Base-by-base conservation (phyloP, 177 flowering plant genomes). In the Vitis hybrid region DNA sequence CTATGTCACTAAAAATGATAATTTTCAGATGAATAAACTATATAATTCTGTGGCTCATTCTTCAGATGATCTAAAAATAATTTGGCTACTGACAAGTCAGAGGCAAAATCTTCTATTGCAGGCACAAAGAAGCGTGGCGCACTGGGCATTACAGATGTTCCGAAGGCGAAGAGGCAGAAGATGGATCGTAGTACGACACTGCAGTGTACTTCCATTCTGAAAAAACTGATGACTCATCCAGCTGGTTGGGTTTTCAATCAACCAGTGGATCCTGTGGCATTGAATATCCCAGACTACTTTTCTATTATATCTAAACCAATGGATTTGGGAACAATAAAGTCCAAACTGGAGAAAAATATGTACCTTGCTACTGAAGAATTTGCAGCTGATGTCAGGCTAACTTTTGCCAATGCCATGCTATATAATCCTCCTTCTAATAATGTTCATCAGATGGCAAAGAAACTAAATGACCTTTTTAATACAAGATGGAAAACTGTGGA, bases 251-350 rank as follows among this genome's bases (percentile, higher is more conserved):
- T 71, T 71, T 95, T 95, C 64, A 82, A 71, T 54, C 41, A 72
- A 9, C 96, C 99, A 2, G 98, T 95, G 41, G 97, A 95, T 82
- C 98, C 97, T 9, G 86, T 88, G 66, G 60, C 52, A 11, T 63
- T 88, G 67, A 66, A 79, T 0, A 90, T 93, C 71, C 96, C 97
- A 15, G 99, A 93, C 80, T 95, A 95, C 66, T 93, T 90, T 61
- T 59, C 83, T 1, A 76, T 93, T 14, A 87, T 95, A 30, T 66
- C 78, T 2, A 14, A 84, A 3, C 98, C 99, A 11, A 95, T 95
- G 99, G 99, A 95, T 78, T 81, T 95, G 75, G 97, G 99, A 20
- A 93, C 99, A 15, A 70, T 95, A 3, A 89, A 78, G 32, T 64
- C 78, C 17, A 95, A 84, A 30, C 77, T 95, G 64, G 82, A 74